These are phyloP conservation scores for Mycena olivaceomarginata DNA, from an alignment of 768 basidiomycete species.

Conservation along the genomic window DNA sequence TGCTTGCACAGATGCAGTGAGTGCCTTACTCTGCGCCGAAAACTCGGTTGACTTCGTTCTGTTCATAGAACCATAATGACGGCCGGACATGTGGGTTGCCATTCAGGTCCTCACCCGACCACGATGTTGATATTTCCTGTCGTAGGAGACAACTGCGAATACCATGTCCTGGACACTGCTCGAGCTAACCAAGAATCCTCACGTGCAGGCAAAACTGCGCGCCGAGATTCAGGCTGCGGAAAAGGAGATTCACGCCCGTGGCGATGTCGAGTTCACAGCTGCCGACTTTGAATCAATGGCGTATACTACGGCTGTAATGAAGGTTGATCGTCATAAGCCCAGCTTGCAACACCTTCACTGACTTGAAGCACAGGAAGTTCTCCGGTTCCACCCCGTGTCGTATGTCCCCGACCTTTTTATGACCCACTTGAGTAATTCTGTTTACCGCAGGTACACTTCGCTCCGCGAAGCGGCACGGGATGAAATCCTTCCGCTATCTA, in stretches of 20 bases:
- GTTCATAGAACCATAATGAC: constrained; percentile 35
- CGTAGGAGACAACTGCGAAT: constrained; percentile 77
- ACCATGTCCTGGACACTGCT: constrained; percentile 77
- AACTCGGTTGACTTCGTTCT: background rate
- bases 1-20: constrained; percentile 62
- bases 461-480: constrained; percentile 63
- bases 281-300: constrained; percentile 71
- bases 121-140: background rate
- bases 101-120: background rate
- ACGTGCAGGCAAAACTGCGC: constrained; percentile 77
- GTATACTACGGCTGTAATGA: constrained; percentile 68
- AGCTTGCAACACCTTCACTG: background rate
- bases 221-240: constrained; percentile 70
- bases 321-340: constrained; percentile 52
- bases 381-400: constrained; percentile 19
- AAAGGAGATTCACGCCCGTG: constrained; percentile 57
- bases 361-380: constrained; percentile 9
- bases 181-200: constrained; percentile 75
- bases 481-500: constrained; percentile 76
- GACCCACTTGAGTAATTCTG: background rate
- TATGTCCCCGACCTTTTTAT: background rate
- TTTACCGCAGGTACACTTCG: background rate
- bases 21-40: constrained; percentile 19
- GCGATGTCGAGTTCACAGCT: constrained; percentile 63
- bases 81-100: constrained; percentile 31